Evolutionary conservation across 768 basidiomycete species (phyloP), one percentile per base, ranked within the genome.

Genomic region (Boletus sp.): DNA sequence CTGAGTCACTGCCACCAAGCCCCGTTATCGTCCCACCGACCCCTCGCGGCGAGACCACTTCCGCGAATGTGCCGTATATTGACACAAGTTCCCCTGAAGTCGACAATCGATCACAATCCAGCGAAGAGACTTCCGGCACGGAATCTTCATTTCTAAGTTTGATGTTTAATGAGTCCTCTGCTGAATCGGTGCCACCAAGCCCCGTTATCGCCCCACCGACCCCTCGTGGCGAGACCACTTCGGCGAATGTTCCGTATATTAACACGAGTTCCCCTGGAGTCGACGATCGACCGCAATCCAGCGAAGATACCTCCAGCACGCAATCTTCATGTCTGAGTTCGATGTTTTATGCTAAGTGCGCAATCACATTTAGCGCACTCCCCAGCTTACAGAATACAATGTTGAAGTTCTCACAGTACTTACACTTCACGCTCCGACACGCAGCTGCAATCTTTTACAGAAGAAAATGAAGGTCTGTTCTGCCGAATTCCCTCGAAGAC

Each of bases 381-480:
- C n/a, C 6, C 11, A 39, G 36, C 55, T 59, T 15, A 61, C 7
- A 6, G 29, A 18, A 44, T 10, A 1, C 18, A 33, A n/a, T n/a
- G n/a, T n/a, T 18, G 24, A 39, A 67, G 24, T 24, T 12, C 55
- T 24, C 54, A 30, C 17, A 64, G 59, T 33, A 62, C 54, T 20
- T 7, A 17, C 8, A 59, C 63, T 46, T 54, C 62, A 2, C 14
- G 28, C 33, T 54, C 63, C 11, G 60, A 56, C 17, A 28, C 40
- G 32, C 40, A 55, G 36, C 47, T 56, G 11, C 44, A 55, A 18
- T 20, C 54, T 14, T 47, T 47, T n/a, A 48, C 35, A 10, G 59
- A 45, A 11, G 56, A 54, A 37, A 42, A 32, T 6, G 59, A 59
- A 52, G 56, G 57, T 64, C 7, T n/a, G 57, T 47, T 35, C 40